Percentiles rank a stretch among this genome's conserved stretches.
phyloP scores from a whole-genome alignment of 208 protist genomes.

The Angomonas deanei region DNA sequence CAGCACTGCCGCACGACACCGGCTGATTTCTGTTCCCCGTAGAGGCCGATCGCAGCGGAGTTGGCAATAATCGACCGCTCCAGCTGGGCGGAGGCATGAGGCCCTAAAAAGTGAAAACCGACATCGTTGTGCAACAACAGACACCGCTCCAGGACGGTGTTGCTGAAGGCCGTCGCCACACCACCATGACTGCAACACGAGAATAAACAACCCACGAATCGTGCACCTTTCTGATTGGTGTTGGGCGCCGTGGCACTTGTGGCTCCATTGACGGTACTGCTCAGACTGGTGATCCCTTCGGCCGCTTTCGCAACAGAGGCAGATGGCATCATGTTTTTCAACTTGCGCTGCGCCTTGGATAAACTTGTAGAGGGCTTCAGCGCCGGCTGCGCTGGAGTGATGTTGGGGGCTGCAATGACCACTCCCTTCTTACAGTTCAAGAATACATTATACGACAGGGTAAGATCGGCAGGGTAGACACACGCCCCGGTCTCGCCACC shows the following conservation, averaged over 20 bases:
- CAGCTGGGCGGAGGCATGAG: background rate
- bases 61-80: conserved; percentile 13
- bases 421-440: conserved; percentile 21
- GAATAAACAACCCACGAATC: conserved; percentile 14
- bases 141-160: conserved; percentile 5
- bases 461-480: conserved; percentile 4
- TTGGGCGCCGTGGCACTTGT: background rate
- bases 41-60: conserved; percentile 19
- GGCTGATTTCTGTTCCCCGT: background rate
- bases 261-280: background rate
- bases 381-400: background rate
- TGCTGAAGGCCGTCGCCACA: background rate
- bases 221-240: background rate
- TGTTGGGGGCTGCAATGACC: background rate
- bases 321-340: background rate
- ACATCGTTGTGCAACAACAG: conserved; percentile 21
- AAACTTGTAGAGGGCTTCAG: background rate
- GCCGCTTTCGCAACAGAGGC: too few relatives aligned
- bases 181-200: conserved; percentile 14
- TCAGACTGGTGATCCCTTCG: background rate
- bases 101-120: conserved; percentile 11
- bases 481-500: background rate
- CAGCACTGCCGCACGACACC: conserved; percentile 2
- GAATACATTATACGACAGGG: conserved; percentile 12
- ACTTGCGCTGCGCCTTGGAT: background rate